Conservation (phyloP, 306 rosid species). For the Ormosia semicastrata region DNA sequence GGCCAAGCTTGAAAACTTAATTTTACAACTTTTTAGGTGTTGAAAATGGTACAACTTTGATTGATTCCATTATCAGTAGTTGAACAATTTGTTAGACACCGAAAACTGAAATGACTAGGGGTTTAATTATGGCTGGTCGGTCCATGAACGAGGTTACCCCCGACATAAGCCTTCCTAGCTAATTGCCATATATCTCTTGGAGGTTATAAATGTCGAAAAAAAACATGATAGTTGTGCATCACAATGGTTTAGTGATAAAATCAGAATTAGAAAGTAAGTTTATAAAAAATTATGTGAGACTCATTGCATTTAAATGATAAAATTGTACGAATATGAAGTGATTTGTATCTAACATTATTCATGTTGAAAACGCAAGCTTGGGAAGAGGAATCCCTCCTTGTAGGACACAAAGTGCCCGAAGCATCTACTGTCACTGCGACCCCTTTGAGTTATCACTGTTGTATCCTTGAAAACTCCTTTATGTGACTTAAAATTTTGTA, state of each 20-base stretch:
- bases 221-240: not conserved
- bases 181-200: not conserved
- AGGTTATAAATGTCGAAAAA: not conserved
- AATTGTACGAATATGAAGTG: too few species aligned
- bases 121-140: conserved; percentile 31
- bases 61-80: conserved; percentile 23
- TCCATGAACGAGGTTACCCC: conserved; percentile 21
- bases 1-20: conserved; percentile 17
- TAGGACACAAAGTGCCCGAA: conserved; percentile 10
- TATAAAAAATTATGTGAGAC: too few species aligned
- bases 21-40: conserved; percentile 36
- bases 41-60: conserved; percentile 32
- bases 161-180: conserved; percentile 22
- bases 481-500: conserved; percentile 24
- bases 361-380: not conserved
- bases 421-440: conserved; percentile 20
- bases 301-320: too few species aligned
- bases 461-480: not conserved
- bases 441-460: conserved; percentile 34
- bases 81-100: conserved; percentile 34
- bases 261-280: not conserved
- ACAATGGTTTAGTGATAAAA: not conserved
- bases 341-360: too few species aligned
- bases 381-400: not conserved
- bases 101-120: conserved; percentile 34